phyloP scores from a whole-genome alignment of 2,329 filamentous ascomycete species.

The Epichloe sp. region DNA sequence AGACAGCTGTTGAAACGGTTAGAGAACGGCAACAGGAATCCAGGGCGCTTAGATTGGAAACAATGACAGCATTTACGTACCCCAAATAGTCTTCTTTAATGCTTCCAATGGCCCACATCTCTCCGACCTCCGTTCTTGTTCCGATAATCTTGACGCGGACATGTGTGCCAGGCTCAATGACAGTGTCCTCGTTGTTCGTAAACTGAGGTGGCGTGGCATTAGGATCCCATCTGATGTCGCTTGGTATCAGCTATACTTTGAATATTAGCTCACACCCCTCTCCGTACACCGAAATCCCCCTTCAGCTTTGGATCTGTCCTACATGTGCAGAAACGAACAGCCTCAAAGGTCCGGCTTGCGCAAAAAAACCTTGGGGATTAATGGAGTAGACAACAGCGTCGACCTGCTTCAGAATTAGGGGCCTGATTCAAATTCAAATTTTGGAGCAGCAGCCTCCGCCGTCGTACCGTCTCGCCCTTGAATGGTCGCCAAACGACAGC shows the following conservation, averaged over 20 bases:
- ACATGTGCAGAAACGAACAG: conserved; percentile 76
- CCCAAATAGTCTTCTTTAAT: conserved; percentile 77
- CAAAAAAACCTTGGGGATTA: conserved; percentile 85
- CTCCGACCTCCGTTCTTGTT: conserved; percentile 81
- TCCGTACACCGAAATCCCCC: background rate
- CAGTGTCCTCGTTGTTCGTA: conserved; percentile 86
- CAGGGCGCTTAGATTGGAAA: background rate
- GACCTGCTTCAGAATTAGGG: conserved; percentile 45
- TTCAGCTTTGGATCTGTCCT: conserved; percentile 22
- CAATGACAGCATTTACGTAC: conserved; percentile 24
- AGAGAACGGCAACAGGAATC: background rate
- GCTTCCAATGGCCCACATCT: conserved; percentile 94
- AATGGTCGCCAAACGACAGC: conserved; percentile 97
- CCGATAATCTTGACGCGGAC: conserved; percentile 91
- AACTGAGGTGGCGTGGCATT: conserved; percentile 95
- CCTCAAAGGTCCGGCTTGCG: conserved; percentile 63
- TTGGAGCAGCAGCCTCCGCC: conserved; percentile 7
- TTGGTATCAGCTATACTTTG: conserved; percentile 62
- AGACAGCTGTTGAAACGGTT: conserved; percentile 13
- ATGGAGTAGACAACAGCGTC: conserved; percentile 89
- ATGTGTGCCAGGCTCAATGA: conserved; percentile 87
- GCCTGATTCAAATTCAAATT: conserved; percentile 5
- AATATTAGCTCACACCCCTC: background rate
- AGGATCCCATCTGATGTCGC: conserved; percentile 84
- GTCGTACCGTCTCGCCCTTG: conserved; percentile 85